These are phyloP conservation scores for Astragalus membranaceus DNA, from an alignment of 306 rosid species.

Conservation along the genomic window DNA sequence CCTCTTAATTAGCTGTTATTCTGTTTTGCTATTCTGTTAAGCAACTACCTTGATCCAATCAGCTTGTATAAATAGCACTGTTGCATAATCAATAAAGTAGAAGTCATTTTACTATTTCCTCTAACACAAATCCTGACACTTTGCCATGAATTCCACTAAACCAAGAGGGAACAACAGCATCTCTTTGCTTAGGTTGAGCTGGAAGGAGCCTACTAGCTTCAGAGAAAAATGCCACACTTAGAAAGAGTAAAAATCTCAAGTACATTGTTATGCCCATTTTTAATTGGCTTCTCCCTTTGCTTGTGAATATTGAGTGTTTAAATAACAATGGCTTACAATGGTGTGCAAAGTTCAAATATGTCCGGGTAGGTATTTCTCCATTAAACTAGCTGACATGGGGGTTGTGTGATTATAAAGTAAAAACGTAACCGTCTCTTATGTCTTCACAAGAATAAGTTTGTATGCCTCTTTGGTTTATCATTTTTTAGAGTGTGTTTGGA, in stretches of 20 bases:
- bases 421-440: not conserved
- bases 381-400: not conserved
- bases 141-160: not conserved
- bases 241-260: not conserved
- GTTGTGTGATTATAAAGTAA: not conserved
- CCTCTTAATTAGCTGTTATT: too few species aligned
- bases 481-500: too few species aligned
- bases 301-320: conserved; percentile 6
- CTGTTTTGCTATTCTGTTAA: too few species aligned
- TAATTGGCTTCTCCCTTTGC: not conserved
- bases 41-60: too few species aligned
- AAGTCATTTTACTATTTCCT: too few species aligned
- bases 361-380: not conserved
- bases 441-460: not conserved
- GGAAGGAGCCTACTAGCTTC: not conserved
- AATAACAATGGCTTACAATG: not conserved
- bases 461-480: not conserved
- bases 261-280: conserved; percentile 4
- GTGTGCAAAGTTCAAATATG: not conserved
- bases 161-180: not conserved
- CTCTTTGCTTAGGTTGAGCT: not conserved
- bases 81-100: too few species aligned
- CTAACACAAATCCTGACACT: too few species aligned
- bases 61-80: too few species aligned
- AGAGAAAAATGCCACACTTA: conserved; percentile 1